Conservation (phyloP, 441 rosid species). For the Arabidopsis hybrid region DNA sequence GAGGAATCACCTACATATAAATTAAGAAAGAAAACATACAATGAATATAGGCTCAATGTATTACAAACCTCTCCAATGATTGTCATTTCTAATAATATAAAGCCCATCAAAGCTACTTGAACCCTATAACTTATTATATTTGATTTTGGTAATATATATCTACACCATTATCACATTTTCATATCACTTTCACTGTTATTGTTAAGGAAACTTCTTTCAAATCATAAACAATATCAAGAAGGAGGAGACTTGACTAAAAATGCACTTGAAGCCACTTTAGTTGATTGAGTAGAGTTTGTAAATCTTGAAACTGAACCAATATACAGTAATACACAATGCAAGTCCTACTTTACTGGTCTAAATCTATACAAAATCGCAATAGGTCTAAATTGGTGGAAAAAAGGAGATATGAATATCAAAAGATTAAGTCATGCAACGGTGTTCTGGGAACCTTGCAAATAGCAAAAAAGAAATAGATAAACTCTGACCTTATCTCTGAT, state of each 20-base stretch:
- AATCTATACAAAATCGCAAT: background rate
- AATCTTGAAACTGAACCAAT: background rate
- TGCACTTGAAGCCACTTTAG: conserved; percentile 6
- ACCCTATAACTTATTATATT: background rate
- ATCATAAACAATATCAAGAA: no score
- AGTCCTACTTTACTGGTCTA: background rate
- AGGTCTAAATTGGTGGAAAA: conserved; percentile 5
- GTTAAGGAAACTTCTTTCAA: no score
- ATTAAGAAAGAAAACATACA: background rate
- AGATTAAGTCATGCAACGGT: background rate
- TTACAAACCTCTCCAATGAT: conserved; percentile 1
- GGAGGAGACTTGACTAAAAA: conserved; percentile 1
- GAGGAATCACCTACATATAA: conserved; percentile 74
- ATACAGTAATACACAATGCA: conserved; percentile 10
- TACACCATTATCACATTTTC: background rate
- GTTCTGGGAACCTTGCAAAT: background rate
- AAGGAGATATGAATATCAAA: background rate
- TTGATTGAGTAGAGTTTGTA: conserved; percentile 1
- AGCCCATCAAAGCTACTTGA: background rate
- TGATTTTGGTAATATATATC: background rate
- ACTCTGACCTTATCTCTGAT: conserved; percentile 84
- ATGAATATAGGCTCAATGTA: conserved; percentile 14
- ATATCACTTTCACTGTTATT: background rate
- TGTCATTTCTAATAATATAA: conserved; percentile 10
- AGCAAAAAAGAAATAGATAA: background rate